Conservation (phyloP, 371 early-diverging fungal species). For the Mortierella sp. region DNA sequence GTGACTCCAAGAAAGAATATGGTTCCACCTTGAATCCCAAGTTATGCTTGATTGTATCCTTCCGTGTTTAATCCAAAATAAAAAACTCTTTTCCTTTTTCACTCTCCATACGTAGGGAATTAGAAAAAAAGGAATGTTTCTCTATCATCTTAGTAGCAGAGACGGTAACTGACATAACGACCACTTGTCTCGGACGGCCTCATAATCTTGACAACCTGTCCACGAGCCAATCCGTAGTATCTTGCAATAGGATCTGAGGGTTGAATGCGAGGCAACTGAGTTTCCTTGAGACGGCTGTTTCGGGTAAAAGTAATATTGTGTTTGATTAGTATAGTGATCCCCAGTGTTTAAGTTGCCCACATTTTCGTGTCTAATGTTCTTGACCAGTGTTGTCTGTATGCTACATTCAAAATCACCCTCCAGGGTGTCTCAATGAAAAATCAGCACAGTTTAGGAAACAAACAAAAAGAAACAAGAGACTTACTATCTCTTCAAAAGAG, state of each 20-base stretch:
- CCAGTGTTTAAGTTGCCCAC: not conserved
- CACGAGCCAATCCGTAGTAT: conserved; percentile 97
- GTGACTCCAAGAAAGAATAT: no score
- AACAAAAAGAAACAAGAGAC: conserved; percentile 44
- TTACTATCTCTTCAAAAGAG: conserved; percentile 93
- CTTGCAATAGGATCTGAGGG: conserved; percentile 95
- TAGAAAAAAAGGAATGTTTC: no score
- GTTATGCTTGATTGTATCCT: no score
- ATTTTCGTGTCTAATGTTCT: not conserved
- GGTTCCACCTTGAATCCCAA: no score
- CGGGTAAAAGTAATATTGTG: not conserved
- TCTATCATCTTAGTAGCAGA: conserved; percentile 75
- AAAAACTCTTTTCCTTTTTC: not conserved
- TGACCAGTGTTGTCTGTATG: not conserved
- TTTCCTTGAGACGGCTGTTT: conserved; percentile 90
- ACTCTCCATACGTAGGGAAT: not conserved
- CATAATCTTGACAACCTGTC: conserved; percentile 96
- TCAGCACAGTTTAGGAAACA: not conserved
- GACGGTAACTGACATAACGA: conserved; percentile 93
- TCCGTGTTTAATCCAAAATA: no score
- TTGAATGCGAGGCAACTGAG: conserved; percentile 97
- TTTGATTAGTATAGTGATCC: not conserved
- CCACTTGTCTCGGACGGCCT: conserved; percentile 98
- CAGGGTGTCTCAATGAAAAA: no score
- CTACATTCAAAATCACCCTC: not conserved